These are phyloP conservation scores for Colletotrichum sp. DNA, from an alignment of 2,329 filamentous ascomycete species.

Conservation along the genomic window DNA sequence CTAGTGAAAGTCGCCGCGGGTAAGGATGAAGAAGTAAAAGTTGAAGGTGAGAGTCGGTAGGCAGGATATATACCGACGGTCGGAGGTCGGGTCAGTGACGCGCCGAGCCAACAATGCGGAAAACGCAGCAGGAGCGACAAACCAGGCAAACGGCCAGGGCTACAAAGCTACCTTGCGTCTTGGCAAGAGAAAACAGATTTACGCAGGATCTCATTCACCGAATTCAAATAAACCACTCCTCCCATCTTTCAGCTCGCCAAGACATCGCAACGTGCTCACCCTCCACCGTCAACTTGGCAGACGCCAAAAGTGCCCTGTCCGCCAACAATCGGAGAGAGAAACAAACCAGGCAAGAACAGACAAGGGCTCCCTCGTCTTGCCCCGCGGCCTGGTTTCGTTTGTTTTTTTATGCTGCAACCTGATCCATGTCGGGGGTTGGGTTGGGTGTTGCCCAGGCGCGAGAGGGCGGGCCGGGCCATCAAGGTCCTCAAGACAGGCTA, in stretches of 20 bases:
- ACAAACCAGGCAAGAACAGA: neutral
- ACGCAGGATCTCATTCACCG: neutral
- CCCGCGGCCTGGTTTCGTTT: neutral
- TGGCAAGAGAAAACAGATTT: neutral
- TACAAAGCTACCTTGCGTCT: neutral
- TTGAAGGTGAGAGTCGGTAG: neutral
- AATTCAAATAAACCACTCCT: neutral
- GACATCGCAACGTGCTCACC: neutral
- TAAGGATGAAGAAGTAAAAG: neutral
- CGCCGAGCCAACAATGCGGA: neutral
- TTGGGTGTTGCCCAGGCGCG: neutral
- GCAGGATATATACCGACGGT: neutral
- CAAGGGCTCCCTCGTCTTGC: neutral
- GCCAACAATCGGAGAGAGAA: neutral
- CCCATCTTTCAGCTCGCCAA: slow-evolving; percentile 1
- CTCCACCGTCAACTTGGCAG: neutral
- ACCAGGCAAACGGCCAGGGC: neutral
- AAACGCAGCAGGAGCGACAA: neutral
- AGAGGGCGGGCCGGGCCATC: slow-evolving; percentile 18
- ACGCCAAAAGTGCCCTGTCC: neutral
- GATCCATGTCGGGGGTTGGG: neutral
- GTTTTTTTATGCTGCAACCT: neutral
- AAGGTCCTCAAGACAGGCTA: slow-evolving; percentile 3
- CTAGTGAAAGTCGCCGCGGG: neutral
- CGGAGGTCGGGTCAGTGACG: neutral